A percentile compares a stretch with the other conserved stretches of the same genome.
phyloP scores from a whole-genome alignment of 1,284 basidiomycete genomes.

The Fomitopsis palustris region DNA sequence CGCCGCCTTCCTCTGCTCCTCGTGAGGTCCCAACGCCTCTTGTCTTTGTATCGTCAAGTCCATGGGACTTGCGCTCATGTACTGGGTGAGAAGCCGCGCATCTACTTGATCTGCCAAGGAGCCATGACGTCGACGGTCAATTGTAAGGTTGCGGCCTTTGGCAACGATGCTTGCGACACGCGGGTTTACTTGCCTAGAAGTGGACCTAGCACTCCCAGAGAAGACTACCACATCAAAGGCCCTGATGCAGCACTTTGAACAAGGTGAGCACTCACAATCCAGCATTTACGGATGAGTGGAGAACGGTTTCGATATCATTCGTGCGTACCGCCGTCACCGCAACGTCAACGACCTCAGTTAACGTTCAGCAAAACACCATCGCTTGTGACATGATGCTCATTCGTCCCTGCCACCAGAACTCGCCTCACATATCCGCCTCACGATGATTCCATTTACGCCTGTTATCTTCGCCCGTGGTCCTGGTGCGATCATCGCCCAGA shows the following conservation, averaged over 20 bases:
- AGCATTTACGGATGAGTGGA: neutral
- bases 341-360: no score
- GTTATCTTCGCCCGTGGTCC: conserved; percentile 53
- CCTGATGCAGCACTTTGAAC: conserved; percentile 25
- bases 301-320: neutral
- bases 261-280: conserved; percentile 10
- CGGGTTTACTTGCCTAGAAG: conserved; percentile 59
- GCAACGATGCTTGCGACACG: conserved; percentile 50
- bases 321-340: neutral
- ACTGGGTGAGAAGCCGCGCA: conserved; percentile 11
- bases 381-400: neutral
- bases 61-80: conserved; percentile 15
- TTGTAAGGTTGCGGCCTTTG: conserved; percentile 33
- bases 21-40: conserved; percentile 51
- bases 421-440: conserved; percentile 36
- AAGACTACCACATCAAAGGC: conserved; percentile 17
- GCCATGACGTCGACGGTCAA: neutral
- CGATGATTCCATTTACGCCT: conserved; percentile 59
- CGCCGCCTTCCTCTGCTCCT: conserved; percentile 37
- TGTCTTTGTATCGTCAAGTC: conserved; percentile 27
- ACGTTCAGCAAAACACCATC: no score
- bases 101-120: neutral
- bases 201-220: conserved; percentile 41
- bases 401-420: conserved; percentile 30
- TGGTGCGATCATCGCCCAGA: conserved; percentile 56